Conservation (phyloP, 495 filamentous ascomycete genomes). For the Talaromyces adpressus region DNA sequence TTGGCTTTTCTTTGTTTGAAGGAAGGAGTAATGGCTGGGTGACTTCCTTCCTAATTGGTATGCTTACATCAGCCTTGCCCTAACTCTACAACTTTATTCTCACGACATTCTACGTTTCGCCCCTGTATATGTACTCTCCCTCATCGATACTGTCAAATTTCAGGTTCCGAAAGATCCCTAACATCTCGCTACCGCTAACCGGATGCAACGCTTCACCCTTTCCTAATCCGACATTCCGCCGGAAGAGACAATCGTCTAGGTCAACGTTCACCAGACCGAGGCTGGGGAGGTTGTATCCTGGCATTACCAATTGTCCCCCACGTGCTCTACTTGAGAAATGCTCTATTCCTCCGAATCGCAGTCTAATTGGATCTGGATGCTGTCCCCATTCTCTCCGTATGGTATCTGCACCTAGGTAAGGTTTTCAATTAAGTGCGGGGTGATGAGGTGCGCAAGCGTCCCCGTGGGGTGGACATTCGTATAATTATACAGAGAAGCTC, state of each 20-base stretch:
- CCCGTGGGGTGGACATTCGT: too few relatives aligned
- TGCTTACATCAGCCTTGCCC: background rate
- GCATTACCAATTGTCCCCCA: background rate
- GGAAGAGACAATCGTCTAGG: background rate
- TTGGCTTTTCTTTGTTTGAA: background rate
- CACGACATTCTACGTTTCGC: background rate
- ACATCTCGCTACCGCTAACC: too few relatives aligned
- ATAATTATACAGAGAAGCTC: too few relatives aligned
- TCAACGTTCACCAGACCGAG: background rate
- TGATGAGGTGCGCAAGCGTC: too few relatives aligned
- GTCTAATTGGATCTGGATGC: background rate
- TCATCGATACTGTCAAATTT: background rate
- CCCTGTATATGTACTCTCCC: background rate
- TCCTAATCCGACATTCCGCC: background rate
- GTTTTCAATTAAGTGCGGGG: too few relatives aligned
- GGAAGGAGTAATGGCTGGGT: background rate
- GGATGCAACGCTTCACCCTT: background rate
- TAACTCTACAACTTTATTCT: background rate
- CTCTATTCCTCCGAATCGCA: background rate
- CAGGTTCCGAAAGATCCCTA: too few relatives aligned
- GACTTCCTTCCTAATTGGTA: background rate
- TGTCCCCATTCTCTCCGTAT: background rate
- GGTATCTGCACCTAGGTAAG: background rate
- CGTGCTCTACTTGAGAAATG: background rate
- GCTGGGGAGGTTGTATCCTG: background rate